Conservation (phyloP, 1,284 basidiomycete genomes). For the Spongiforma sp. region DNA sequence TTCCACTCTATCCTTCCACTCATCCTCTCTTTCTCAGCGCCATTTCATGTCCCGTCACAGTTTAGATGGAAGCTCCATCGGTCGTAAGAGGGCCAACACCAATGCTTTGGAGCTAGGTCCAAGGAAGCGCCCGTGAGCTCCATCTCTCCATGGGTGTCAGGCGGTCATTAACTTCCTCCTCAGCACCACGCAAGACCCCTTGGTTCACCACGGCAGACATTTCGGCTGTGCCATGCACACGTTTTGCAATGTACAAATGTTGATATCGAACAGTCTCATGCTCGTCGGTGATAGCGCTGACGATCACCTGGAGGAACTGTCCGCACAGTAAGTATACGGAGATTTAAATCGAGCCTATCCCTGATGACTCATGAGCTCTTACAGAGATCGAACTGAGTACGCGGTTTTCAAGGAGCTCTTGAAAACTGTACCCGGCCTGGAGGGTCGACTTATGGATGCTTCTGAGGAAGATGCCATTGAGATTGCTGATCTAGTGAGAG, state of each 20-base stretch:
- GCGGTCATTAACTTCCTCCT: background rate
- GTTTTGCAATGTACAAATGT: background rate
- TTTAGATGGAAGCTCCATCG: too few species aligned
- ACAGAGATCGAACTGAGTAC: background rate
- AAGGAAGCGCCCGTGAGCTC: too few species aligned
- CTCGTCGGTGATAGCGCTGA: background rate
- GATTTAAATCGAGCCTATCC: background rate
- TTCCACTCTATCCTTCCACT: too few species aligned
- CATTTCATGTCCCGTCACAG: too few species aligned
- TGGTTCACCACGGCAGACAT: background rate
- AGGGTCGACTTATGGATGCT: background rate
- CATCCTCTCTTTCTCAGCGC: too few species aligned
- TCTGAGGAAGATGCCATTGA: background rate
- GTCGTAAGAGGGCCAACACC: too few species aligned
- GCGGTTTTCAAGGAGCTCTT: constrained; percentile 2
- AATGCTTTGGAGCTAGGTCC: too few species aligned
- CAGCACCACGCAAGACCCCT: background rate
- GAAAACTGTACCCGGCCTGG: background rate
- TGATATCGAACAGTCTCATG: background rate
- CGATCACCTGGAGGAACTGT: background rate
- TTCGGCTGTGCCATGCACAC: background rate
- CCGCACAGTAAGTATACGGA: background rate
- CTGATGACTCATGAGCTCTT: background rate
- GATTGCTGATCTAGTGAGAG: background rate
- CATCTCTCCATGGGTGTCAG: background rate